Conservation (phyloP, 352 stramenopile species). For the Phytophthora ramorum region DNA sequence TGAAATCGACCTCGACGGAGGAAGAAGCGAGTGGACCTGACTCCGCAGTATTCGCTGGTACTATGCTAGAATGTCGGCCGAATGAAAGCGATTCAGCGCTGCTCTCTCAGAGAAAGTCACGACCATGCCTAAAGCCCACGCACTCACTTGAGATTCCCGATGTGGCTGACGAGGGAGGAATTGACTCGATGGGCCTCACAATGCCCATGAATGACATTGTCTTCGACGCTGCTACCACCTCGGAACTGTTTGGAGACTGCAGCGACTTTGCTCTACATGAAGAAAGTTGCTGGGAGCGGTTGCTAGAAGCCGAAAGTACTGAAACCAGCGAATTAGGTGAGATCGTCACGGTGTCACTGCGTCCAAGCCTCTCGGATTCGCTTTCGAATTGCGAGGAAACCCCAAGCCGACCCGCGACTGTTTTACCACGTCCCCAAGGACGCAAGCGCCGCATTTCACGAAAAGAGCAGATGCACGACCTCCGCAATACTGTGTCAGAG, state of each 20-base stretch:
- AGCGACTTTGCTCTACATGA: too few relatives aligned
- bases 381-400: neutral
- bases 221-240: neutral
- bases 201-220: neutral
- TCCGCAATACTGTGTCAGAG: constrained; percentile 7
- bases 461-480: constrained; percentile 14
- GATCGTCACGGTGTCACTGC: neutral
- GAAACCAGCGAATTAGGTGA: neutral
- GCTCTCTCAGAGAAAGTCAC: neutral
- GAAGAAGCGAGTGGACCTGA: neutral
- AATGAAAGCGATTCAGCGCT: neutral
- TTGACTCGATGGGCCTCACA: neutral
- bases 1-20: neutral
- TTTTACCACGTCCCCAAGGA: neutral
- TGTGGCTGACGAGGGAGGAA: neutral
- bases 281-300: neutral
- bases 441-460: constrained; percentile 2
- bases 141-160: constrained; percentile 8
- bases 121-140: neutral
- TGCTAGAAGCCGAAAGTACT: neutral
- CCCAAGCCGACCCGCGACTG: neutral
- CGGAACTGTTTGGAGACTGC: neutral
- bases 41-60: too few relatives aligned
- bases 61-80: too few relatives aligned
- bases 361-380: neutral